phyloP scores from a whole-genome alignment of 345 rosid genomes.

The Odontarrhena argentea region DNA sequence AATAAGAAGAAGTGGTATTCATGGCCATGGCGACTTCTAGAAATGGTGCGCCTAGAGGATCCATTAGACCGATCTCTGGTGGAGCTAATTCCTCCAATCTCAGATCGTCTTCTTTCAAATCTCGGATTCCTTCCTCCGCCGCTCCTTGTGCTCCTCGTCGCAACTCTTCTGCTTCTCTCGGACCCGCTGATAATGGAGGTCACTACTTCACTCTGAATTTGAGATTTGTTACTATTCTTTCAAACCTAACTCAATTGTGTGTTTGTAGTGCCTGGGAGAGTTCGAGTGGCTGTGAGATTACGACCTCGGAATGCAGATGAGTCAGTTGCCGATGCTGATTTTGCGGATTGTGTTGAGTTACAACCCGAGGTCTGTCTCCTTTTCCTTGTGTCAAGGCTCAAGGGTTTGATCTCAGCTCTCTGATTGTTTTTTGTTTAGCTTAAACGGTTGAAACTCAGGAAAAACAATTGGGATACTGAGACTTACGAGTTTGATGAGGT shows the following conservation, averaged over 20 bases:
- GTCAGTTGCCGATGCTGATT: constrained; percentile 87
- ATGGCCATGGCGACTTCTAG: constrained; percentile 62
- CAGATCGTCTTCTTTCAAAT: constrained; percentile 75
- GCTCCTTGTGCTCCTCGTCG: constrained; percentile 66
- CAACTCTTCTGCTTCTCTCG: constrained; percentile 55
- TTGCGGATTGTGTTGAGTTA: constrained; percentile 95
- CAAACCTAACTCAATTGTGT: background rate
- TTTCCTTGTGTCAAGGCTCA: constrained; percentile 15
- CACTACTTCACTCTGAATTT: background rate
- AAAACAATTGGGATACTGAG: constrained; percentile 96
- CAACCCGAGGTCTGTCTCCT: constrained; percentile 76
- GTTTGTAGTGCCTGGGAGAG: constrained; percentile 83
- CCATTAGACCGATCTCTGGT: constrained; percentile 48
- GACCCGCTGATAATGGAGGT: constrained; percentile 70
- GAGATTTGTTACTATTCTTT: too few species aligned
- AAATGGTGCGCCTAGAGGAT: constrained; percentile 58
- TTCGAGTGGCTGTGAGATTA: constrained; percentile 92
- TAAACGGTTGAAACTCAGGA: constrained; percentile 93
- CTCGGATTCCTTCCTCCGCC: constrained; percentile 56
- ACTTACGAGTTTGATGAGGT: constrained; percentile 97
- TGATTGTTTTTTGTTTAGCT: constrained; percentile 50
- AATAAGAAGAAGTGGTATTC: background rate
- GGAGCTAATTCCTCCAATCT: constrained; percentile 50
- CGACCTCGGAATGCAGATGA: constrained; percentile 92
- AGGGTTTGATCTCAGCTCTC: constrained; percentile 9